Evolutionary conservation across 345 rosid genomes (phyloP).

Genomic region (Toxicodendron radicans): DNA sequence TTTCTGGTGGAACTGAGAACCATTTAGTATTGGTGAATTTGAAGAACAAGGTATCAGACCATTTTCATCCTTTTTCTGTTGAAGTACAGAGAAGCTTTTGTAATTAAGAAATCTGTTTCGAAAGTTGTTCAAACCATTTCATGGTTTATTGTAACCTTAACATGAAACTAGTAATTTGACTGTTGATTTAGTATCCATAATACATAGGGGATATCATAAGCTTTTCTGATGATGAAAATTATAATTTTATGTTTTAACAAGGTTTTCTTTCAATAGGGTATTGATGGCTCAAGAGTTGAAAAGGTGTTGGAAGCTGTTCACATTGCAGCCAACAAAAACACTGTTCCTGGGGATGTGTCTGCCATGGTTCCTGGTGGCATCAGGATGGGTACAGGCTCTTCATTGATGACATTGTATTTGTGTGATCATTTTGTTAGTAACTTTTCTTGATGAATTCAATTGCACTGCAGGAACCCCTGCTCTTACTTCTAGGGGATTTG

Average conservation of each 20-base stretch:
- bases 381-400: constrained; percentile 78
- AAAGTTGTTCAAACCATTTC: background rate
- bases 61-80: constrained; percentile 7
- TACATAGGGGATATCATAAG: background rate
- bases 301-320: constrained; percentile 98
- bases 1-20: constrained; percentile 98
- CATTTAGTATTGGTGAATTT: constrained; percentile 95
- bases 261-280: constrained; percentile 49
- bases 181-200: background rate
- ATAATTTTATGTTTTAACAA: background rate
- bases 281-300: constrained; percentile 97
- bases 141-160: background rate
- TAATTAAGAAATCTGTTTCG: background rate
- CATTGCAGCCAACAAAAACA: constrained; percentile 98
- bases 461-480: constrained; percentile 81
- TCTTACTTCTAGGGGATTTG: constrained; percentile 85
- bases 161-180: background rate
- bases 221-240: background rate
- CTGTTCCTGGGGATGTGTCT: constrained; percentile 99
- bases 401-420: background rate
- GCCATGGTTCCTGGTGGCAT: constrained; percentile 99
- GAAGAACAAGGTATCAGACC: constrained; percentile 69
- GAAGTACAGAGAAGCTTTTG: background rate
- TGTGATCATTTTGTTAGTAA: background rate
- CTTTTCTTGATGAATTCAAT: constrained; percentile 20